Conservation (phyloP, 225 moss, liverwort and hornwort genomes). For the Pleurozium schreberi region DNA sequence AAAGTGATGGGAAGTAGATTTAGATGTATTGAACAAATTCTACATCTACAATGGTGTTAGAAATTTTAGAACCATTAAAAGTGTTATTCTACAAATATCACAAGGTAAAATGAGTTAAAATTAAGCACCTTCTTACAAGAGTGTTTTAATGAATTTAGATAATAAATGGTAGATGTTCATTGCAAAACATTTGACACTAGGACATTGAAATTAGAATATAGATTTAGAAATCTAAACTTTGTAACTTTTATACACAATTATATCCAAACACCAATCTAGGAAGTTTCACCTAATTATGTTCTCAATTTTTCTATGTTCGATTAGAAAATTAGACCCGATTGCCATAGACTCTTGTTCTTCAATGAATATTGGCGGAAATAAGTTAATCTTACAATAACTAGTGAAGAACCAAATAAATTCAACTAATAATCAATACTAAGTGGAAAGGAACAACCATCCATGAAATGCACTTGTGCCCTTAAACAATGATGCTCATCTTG, state of each 20-base stretch:
- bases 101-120: background rate
- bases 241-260: background rate
- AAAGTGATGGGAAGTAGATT: background rate
- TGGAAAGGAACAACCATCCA: too few relatives aligned
- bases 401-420: too few relatives aligned
- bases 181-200: background rate
- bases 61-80: background rate
- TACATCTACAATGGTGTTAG: background rate
- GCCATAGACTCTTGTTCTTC: background rate
- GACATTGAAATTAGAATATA: background rate
- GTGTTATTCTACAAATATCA: background rate
- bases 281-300: background rate
- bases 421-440: too few relatives aligned
- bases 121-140: fast-evolving
- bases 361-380: too few relatives aligned
- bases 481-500: background rate
- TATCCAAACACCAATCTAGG: background rate
- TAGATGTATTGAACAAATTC: fast-evolving
- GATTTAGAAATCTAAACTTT: background rate
- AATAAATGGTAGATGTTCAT: background rate
- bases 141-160: background rate
- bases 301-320: background rate
- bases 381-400: too few relatives aligned
- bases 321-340: fast-evolving
- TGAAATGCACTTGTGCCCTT: background rate